These are phyloP conservation scores for Kuraishia borneana DNA, from an alignment of 805 yeast species.

Conservation along the genomic window DNA sequence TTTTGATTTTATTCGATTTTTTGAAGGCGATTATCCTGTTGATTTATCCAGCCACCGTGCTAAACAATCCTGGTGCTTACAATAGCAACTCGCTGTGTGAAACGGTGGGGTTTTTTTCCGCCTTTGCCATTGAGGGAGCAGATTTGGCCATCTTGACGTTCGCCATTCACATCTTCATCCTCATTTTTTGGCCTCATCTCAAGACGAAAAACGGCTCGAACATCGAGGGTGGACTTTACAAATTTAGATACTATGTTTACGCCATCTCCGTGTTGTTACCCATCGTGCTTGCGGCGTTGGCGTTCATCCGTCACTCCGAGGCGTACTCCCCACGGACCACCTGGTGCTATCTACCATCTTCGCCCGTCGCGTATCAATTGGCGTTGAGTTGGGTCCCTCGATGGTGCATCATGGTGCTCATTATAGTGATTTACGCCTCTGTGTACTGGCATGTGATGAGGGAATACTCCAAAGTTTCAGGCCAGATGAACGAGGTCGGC, in stretches of 20 bases:
- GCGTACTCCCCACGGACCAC: conserved; percentile 56
- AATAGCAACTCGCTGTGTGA: conserved; percentile 33
- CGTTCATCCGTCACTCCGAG: conserved; percentile 37
- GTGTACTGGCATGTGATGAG: conserved; percentile 63
- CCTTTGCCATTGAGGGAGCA: conserved; percentile 73
- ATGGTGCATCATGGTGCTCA: conserved; percentile 49
- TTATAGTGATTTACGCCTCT: conserved; percentile 53
- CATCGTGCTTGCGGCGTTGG: conserved; percentile 55
- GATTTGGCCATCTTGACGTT: conserved; percentile 74
- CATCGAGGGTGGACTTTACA: conserved; percentile 67
- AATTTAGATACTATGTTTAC: conserved; percentile 47
- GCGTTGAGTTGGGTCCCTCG: conserved; percentile 79
- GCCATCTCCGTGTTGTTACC: conserved; percentile 50
- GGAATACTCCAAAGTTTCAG: conserved; percentile 47
- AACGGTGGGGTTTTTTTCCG: conserved; percentile 72
- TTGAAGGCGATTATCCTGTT: conserved; percentile 60
- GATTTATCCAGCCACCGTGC: conserved; percentile 39
- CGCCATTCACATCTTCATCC: conserved; percentile 71
- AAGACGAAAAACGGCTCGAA: conserved; percentile 25
- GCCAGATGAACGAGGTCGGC: conserved; percentile 16
- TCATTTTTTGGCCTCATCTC: conserved; percentile 55
- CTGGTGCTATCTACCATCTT: conserved; percentile 72
- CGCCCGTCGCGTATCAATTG: conserved; percentile 63
- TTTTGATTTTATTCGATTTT: conserved; percentile 62
- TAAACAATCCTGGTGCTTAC: conserved; percentile 5